Base-by-base conservation (phyloP, 1,139 yeast genomes). In the Saccharomyces pastorianus region DNA sequence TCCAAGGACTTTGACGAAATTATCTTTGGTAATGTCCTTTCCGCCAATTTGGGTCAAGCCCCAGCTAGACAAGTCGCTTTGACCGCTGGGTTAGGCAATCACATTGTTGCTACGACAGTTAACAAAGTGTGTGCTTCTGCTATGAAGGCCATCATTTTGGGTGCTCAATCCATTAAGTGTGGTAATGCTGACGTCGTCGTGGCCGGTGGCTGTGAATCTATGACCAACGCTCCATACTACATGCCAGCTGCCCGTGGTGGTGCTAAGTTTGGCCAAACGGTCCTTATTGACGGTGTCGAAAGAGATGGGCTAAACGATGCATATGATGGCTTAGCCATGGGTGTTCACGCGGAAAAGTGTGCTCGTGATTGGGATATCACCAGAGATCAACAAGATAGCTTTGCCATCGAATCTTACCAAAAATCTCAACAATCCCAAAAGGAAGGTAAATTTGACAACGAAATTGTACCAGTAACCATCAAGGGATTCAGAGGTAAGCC, bases 41-140 rank as follows among this genome's bases (percentile, higher is more conserved):
- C 88, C 66, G 98, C 98, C 62, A 89, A 89, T 67, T 83, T 89
- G 56, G 99, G 99, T 59, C 99, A 93, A 75, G 93, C 93, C 59
- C 98, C 98, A 50, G 99, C 98, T 48, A 86, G 98, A 74, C 99
- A 93, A 76, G 98, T 93, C 55, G 97, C 96, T 17, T 69, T 91
- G 62, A 86, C 84, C 70, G 88, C 98, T 27, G 98, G 98, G 23
- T 77, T 93, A 53, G 80, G 89, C 50, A 82, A 85, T 61, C 75
- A 81, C 58, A 82, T 88, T 53, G 85, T 89, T 51, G 95, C 96
- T 56, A 82, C 96, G 55, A 86, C 97, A 53, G 81, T 93, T 63
- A 93, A 93, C 81, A 93, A 93, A 76, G 98, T 93, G 55, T 93
- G 99, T 78, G 97, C 99, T 47, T 87, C 96, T 20, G 98, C 97